Percentiles rank a stretch among this genome's conserved stretches.
Evolutionary conservation across 257 asterid genomes (phyloP).

Genomic region (Gentiana macrophylla): DNA sequence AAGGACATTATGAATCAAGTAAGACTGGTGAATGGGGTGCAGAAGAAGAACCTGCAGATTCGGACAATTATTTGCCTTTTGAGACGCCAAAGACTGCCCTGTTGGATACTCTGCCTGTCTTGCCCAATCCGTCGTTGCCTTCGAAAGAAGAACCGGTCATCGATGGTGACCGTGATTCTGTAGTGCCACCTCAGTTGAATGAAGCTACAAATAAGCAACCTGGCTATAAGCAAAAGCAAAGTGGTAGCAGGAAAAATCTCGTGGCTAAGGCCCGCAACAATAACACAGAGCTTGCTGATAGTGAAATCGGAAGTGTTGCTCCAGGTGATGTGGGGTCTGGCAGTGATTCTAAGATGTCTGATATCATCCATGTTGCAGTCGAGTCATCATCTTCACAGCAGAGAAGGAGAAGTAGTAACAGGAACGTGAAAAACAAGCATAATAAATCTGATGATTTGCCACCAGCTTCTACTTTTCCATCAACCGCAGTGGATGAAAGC

Average conservation of each 20-base stretch:
- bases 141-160: conserved; percentile 26
- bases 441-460: conserved; percentile 32
- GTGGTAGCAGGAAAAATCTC: conserved; percentile 25
- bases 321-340: conserved; percentile 24
- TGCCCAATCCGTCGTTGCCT: conserved; percentile 22
- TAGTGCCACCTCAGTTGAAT: conserved; percentile 23
- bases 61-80: conserved; percentile 18
- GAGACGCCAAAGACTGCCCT: conserved; percentile 21
- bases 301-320: conserved; percentile 23
- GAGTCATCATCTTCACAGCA: conserved; percentile 35
- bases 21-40: conserved; percentile 19
- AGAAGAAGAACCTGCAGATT: conserved; percentile 20
- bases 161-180: conserved; percentile 16
- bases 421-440: conserved; percentile 47
- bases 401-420: conserved; percentile 43
- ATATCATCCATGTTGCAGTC: conserved; percentile 18
- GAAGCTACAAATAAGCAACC: conserved; percentile 47
- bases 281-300: conserved; percentile 19
- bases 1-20: conserved; percentile 21
- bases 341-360: conserved; percentile 24
- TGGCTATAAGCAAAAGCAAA: conserved; percentile 54
- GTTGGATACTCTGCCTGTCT: conserved; percentile 20
- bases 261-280: conserved; percentile 24
- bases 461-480: conserved; percentile 21
- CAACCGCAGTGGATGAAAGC: conserved; percentile 18